Evolutionary conservation across 805 yeast genomes (phyloP).

Genomic region (Metschnikowia corniflorae): DNA sequence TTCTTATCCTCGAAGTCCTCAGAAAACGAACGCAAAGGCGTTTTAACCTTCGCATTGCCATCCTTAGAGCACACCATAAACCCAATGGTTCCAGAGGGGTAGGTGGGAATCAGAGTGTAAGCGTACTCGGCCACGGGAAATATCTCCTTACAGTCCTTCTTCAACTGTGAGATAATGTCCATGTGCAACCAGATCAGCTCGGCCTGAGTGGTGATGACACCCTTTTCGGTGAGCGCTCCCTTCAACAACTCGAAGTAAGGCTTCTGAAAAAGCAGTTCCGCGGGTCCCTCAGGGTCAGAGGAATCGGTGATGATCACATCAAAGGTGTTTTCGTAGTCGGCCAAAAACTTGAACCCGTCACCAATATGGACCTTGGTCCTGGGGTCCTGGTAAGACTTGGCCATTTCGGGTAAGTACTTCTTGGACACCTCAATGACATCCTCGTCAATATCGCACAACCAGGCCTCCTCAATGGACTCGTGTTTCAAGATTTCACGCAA

Average conservation of each 20-base stretch:
- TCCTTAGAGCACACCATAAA: constrained; percentile 93
- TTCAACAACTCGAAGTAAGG: constrained; percentile 81
- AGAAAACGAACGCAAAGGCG: constrained; percentile 64
- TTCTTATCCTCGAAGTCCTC: constrained; percentile 59
- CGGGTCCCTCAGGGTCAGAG: constrained; percentile 98
- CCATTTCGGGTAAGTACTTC: constrained; percentile 82
- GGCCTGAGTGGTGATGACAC: constrained; percentile 91
- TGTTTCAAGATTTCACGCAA: constrained; percentile 93
- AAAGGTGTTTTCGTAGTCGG: constrained; percentile 75
- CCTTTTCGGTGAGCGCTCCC: constrained; percentile 88
- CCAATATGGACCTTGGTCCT: constrained; percentile 89
- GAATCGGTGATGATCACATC: constrained; percentile 97
- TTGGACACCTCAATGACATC: constrained; percentile 85
- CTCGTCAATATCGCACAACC: constrained; percentile 93
- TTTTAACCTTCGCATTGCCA: constrained; percentile 54
- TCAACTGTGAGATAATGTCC: constrained; percentile 75
- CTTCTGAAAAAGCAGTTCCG: constrained; percentile 88
- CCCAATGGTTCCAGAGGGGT: constrained; percentile 97
- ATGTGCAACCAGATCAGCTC: constrained; percentile 93
- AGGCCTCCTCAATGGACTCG: constrained; percentile 78
- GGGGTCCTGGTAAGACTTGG: constrained; percentile 80
- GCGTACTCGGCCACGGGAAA: constrained; percentile 93
- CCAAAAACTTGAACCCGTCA: constrained; percentile 95
- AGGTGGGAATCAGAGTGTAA: constrained; percentile 91
- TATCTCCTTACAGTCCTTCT: constrained; percentile 74